Evolutionary conservation across 2,329 filamentous ascomycete genomes (phyloP), one percentile per base, ranked within the genome.

Genomic region (Exophiala phaeomuriformis): DNA sequence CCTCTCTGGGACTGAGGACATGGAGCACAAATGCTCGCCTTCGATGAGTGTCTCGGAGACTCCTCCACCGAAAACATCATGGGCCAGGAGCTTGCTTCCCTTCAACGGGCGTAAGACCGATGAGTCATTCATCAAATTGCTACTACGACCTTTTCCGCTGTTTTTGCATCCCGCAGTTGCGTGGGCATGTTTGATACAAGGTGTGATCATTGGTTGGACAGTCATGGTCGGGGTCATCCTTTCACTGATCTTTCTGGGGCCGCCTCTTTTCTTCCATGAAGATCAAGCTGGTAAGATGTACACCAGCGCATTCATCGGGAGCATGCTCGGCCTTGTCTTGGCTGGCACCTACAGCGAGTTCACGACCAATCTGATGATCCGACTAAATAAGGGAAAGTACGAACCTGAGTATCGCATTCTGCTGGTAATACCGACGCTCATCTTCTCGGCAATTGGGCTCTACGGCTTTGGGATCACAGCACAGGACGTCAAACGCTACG

Each of bases 141-240:
- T 83, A 9, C 67, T 85, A 9, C 80, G 90, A 2, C 91, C 90
- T 0, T 84, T 96, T 49, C 88, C 88, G 0, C 78, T 96, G 1
- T 85, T 95, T 62, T 68, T 86, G 4, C 90, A 96, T 66, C 90
- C 90, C 0, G 88, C 87, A 5, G 88, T 96, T 62, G 69, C 94
- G 39, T 95, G 89, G 87, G 77, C 78, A 10, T 82, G 79, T 64
- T 75, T 96, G 2, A 88, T 90, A 47, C 90, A 95, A 75, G 90
- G 90, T 10, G 82, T 87, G 3, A 81, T 95, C 65, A 95, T 96
- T 64, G 91, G 90, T 60, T 97, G 91, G 90, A 95, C 90, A 1
- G 88, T 96, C 10, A 88, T 96, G 65, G 91, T 95, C 60, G 86
- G 88, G 52, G 85, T 93, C 56, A 82, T 93, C 61, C 73, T 94